Base-by-base conservation (phyloP, 2,329 filamentous ascomycete species). In the Diaporthe vexans region DNA sequence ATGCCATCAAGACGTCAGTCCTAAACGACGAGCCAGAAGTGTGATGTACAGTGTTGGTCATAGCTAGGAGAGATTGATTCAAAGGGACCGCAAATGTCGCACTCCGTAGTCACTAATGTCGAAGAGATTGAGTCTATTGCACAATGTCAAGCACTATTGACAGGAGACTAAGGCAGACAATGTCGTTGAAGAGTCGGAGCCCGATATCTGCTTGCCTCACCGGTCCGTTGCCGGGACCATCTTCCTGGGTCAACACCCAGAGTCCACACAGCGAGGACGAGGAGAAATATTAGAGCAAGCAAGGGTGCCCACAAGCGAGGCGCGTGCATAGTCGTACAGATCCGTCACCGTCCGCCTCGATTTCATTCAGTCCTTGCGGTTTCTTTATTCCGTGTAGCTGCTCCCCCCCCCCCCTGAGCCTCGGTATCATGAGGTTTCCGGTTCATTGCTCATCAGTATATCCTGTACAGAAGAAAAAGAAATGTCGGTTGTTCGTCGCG, bases 391-490 rank as follows among this genome's bases (percentile, higher is more conserved):
- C 29, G 35, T 57, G 54, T 24, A 51, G 37, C 33, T 68, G 1
- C 13, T n/a, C n/a, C n/a, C n/a, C n/a, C n/a, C n/a, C n/a, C 46
- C 29, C 51, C 37, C 15, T 73, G 73, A 61, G 48, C 69, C 59
- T 70, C 71, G 58, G 65, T 75, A 71, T 75, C 71, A 74, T 75
- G 65, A 71, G 70, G 29, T 59, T 65, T 57, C 71, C 71, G 40
- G 24, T 73, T 75, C 71, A 61, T 75, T 75, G 74, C 74, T 75
- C 74, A 52, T 71, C 71, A 75, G 40, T 75, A 65, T 75, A 75
- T 75, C 74, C 74, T 75, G 72, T 73, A 74, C 73, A 71, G 58
- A 54, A 70, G 58, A 57, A 71, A 73, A 73, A 52, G 37, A 56
- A 56, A 35, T 70, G 56, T 52, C 43, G 68, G 61, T 19, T 61